Evolutionary conservation across 2,329 filamentous ascomycete genomes (phyloP), one percentile per base, ranked within the genome.

Genomic region (Chaetomiaceae sp.): DNA sequence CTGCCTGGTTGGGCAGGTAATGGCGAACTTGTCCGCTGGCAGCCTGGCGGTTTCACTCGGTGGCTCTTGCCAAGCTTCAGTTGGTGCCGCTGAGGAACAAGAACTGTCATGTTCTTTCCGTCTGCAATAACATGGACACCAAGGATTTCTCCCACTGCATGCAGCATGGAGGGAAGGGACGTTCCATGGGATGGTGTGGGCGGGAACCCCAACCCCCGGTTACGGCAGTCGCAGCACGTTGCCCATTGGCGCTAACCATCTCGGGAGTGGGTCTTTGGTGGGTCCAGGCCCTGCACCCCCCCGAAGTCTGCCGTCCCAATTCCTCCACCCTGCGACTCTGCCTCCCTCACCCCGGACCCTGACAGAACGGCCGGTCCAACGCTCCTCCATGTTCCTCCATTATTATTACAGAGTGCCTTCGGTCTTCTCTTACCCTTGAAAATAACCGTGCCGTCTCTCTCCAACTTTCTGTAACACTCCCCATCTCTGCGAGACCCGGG

Each of bases 381-480:
- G n/a, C n/a, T n/a, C n/a, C n/a, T n/a, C n/a, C n/a, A n/a, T n/a
- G n/a, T n/a, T n/a, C n/a, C n/a, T n/a, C n/a, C n/a, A n/a, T n/a
- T n/a, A n/a, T n/a, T n/a, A n/a, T n/a, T n/a, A n/a, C n/a, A n/a
- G n/a, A n/a, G n/a, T n/a, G n/a, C n/a, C n/a, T n/a, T n/a, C n/a
- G n/a, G 9, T 37, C 10, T n/a, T 37, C 44, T 38, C 45, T 42
- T 31, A 34, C 25, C 14, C 27, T 46, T 37, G 46, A 50, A 53
- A 60, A 61, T 60, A 62, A 47, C 60, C 60, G 60, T 60, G 55
- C 58, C 60, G 60, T 50, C 47, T 43, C 54, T 53, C 52, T 55
- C 52, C 50, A 34, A 54, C 53, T 51, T 12, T 25, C 38, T 25
- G 38, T 16, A 23, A 30, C 33, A 14, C n/a, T 9, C 21, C 27